Evolutionary conservation across 1,139 yeast genomes (phyloP).

Genomic region (Pichia sp.): DNA sequence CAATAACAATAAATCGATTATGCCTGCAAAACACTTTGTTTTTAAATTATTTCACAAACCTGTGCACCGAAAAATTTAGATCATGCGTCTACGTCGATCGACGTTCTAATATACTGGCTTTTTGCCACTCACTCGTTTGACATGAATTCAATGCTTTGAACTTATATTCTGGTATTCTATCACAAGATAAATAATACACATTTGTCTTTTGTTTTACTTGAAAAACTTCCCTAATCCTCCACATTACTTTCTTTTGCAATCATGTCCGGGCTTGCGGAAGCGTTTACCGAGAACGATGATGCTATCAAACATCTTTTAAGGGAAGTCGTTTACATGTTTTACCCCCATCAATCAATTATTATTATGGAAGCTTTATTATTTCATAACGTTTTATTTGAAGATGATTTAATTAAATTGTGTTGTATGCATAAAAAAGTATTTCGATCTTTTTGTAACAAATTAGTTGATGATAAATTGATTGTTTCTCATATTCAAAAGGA

Average conservation of each 20-base stretch:
- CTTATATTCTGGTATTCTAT: too few species aligned
- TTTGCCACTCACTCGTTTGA: too few species aligned
- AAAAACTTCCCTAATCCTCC: not conserved
- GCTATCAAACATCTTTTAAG: conserved; percentile 30
- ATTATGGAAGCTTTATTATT: conserved; percentile 84
- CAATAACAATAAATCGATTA: too few species aligned
- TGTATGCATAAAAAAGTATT: conserved; percentile 85
- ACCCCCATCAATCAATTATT: conserved; percentile 75
- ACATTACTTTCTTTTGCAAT: not conserved
- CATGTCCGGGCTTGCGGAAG: conserved; percentile 14
- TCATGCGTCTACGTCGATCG: too few species aligned
- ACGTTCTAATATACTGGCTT: too few species aligned
- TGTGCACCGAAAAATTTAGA: too few species aligned
- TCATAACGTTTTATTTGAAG: conserved; percentile 92
- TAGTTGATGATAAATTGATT: conserved; percentile 76
- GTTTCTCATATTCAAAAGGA: conserved; percentile 72
- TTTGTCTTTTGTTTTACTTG: too few species aligned
- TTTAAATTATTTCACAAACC: too few species aligned
- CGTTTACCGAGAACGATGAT: conserved; percentile 15
- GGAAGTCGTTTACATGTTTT: conserved; percentile 82
- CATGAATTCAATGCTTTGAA: too few species aligned
- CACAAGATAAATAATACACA: too few species aligned
- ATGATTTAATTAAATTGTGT: conserved; percentile 72
- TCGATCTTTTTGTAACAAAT: conserved; percentile 70
- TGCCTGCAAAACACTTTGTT: too few species aligned